Evolutionary conservation across 225 moss, liverwort and hornwort genomes (phyloP).

Genomic region (Antitrichia curtipendula): DNA sequence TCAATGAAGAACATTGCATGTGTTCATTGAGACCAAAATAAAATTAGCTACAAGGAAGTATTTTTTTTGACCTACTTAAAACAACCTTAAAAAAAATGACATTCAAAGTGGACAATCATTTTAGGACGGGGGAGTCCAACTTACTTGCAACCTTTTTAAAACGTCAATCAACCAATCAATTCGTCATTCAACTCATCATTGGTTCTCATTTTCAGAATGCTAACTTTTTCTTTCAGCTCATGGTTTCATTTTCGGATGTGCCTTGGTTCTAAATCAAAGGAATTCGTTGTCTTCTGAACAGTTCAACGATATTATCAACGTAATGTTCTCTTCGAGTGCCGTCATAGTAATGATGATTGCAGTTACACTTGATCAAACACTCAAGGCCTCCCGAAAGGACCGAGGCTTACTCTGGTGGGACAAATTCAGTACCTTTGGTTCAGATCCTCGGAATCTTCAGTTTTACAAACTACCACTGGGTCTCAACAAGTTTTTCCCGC

Average conservation of each 20-base stretch:
- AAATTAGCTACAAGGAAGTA: too few relatives aligned
- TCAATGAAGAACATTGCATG: too few relatives aligned
- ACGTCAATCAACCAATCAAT: neutral
- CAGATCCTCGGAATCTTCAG: conserved; percentile 77
- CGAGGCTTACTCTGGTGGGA: conserved; percentile 94
- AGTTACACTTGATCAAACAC: conserved; percentile 58
- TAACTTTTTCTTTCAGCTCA: neutral
- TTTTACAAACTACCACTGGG: conserved; percentile 77
- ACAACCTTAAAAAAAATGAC: too few relatives aligned
- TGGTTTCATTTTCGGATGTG: neutral
- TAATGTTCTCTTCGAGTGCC: conserved; percentile 57
- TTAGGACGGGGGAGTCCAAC: too few relatives aligned
- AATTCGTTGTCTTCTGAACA: conserved; percentile 7
- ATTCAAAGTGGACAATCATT: too few relatives aligned
- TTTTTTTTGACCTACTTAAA: too few relatives aligned
- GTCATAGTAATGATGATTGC: conserved; percentile 62
- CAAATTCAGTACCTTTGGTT: conserved; percentile 58
- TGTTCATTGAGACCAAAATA: too few relatives aligned
- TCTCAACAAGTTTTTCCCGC: conserved; percentile 81
- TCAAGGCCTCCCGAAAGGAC: conserved; percentile 62
- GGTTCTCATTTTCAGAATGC: neutral
- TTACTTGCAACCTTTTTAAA: neutral
- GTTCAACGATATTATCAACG: conserved; percentile 83
- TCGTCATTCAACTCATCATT: neutral
- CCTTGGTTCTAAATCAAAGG: neutral